These are phyloP conservation scores for Boletus vinaceobasis DNA, from an alignment of 768 basidiomycete species.

Conservation along the genomic window DNA sequence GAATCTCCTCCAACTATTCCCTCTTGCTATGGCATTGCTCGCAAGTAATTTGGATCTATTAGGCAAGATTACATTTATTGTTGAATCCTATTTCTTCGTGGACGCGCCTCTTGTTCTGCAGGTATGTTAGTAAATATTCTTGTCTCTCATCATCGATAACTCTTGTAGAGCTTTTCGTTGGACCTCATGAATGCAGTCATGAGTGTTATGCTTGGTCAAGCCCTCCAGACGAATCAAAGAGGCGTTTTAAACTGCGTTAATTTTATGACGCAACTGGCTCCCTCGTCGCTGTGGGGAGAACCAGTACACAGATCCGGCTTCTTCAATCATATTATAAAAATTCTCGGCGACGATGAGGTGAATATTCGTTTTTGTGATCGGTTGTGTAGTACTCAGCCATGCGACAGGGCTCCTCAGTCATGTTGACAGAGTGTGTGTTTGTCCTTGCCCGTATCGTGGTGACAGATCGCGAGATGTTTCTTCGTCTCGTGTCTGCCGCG, in stretches of 20 bases:
- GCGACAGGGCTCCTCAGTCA: constrained; percentile 27
- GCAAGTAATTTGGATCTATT: constrained; percentile 70
- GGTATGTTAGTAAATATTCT: constrained; percentile 38
- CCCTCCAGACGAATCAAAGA: constrained; percentile 53
- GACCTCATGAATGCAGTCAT: constrained; percentile 58
- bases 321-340: constrained; percentile 59
- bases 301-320: constrained; percentile 71
- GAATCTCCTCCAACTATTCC: constrained; percentile 63
- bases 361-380: constrained; percentile 4
- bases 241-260: constrained; percentile 59
- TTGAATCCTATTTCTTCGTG: constrained; percentile 79
- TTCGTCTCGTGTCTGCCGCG: constrained; percentile 65
- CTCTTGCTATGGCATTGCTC: constrained; percentile 56
- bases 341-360: constrained; percentile 67
- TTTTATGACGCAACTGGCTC: constrained; percentile 60
- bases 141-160: constrained; percentile 1
- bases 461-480: constrained; percentile 62
- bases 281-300: constrained; percentile 66
- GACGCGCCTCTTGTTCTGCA: constrained; percentile 60
- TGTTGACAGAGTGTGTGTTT: constrained; percentile 67
- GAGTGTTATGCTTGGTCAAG: constrained; percentile 46
- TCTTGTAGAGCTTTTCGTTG: constrained; percentile 46
- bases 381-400: constrained; percentile 8
- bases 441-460: constrained; percentile 73
- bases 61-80: constrained; percentile 59